Base-by-base conservation (phyloP, 495 filamentous ascomycete species). In the Tuber aestivum region DNA sequence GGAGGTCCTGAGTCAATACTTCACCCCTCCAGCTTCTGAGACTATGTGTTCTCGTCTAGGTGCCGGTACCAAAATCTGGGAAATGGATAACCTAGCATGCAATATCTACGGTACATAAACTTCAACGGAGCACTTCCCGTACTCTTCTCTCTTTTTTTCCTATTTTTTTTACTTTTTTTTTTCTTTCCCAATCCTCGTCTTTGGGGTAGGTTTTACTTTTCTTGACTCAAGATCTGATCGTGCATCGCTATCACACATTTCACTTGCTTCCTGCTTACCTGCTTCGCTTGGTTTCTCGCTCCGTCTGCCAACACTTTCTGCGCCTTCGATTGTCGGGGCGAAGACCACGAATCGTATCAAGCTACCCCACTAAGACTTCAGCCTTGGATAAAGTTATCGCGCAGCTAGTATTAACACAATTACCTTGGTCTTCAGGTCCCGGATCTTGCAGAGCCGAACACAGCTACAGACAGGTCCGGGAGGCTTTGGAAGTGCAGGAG, bases 221-320 rank as follows among this genome's bases (percentile, higher is more conserved):
- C 27, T 20, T 65, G 56, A 35, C 56, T 65, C 56, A 65, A 35
- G 56, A 65, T 65, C 56, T 65, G n/a, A 65, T 35, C 56, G 56
- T 35, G 32, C 27, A 65, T 65, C 27, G n/a, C 56, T 65, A 35
- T 16, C 56, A 65, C 56, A 4, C 56, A 65, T 65, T 65, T 65
- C 56, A 35, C 56, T 65, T 8, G 56, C 27, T 65, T 65, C 56
- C 50, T 6, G 5, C 5, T 48, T 16, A 23, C 21, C 48, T 56
- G 48, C 48, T n/a, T 56, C 23, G 6, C 48, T 56, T 56, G 48
- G 48, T 5, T n/a, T 56, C 48, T 56, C 48, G 48, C 48, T 56
- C 8, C 9, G 48, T 56, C 48, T 65, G 27, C 56, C 56, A 65
- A 65, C 56, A 35, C 27, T 65, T 35, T 65, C 56, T 6, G 27